Conservation (phyloP, 257 asterid species). For the Jacaranda copaia region DNA sequence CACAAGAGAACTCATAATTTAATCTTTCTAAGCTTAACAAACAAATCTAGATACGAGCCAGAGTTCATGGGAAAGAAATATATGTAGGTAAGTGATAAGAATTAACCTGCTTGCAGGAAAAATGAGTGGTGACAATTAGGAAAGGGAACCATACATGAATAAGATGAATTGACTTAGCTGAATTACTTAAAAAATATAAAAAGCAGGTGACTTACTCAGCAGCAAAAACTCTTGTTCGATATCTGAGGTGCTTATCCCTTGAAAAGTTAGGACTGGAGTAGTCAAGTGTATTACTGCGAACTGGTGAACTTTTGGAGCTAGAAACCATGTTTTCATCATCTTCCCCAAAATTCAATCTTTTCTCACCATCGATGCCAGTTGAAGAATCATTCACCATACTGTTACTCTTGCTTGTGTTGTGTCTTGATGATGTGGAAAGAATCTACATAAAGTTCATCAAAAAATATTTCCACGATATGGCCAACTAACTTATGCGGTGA, state of each 20-base stretch:
- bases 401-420: constrained; percentile 51
- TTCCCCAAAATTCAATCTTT: constrained; percentile 59
- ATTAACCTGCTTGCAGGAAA: constrained; percentile 24
- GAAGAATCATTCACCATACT: constrained; percentile 63
- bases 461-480: neutral
- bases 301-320: constrained; percentile 52
- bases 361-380: constrained; percentile 65
- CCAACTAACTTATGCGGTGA: too few species aligned
- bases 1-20: constrained; percentile 10
- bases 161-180: constrained; percentile 31
- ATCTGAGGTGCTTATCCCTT: constrained; percentile 95
- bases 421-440: constrained; percentile 79
- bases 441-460: constrained; percentile 56
- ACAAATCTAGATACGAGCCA: constrained; percentile 15
- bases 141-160: neutral
- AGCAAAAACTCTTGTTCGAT: constrained; percentile 95
- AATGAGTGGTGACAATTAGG: constrained; percentile 14
- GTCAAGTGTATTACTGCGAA: constrained; percentile 49
- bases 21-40: constrained; percentile 32
- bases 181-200: constrained; percentile 27
- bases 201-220: constrained; percentile 78
- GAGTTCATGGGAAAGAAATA: constrained; percentile 1
- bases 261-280: constrained; percentile 58
- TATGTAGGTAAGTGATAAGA: neutral
- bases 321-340: constrained; percentile 98